phyloP scores from a whole-genome alignment of 2,329 filamentous ascomycete genomes.

The Dothidotthia symphoricarpi region DNA sequence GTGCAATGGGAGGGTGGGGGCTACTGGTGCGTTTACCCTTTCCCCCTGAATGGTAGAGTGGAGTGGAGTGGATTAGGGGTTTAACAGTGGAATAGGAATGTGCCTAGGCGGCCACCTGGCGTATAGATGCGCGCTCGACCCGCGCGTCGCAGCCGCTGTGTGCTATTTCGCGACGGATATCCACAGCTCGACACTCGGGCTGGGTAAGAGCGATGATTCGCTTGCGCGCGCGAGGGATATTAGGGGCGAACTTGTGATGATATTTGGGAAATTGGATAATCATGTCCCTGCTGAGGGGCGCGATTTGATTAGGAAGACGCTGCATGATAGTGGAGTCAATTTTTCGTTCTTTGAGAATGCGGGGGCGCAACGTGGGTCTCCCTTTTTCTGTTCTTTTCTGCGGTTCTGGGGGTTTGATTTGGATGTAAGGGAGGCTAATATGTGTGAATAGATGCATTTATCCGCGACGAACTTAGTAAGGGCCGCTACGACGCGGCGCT shows the following conservation, averaged over 20 bases:
- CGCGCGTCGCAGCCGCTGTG: conserved; percentile 71
- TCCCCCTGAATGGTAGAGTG: background rate
- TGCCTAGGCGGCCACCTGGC: conserved; percentile 89
- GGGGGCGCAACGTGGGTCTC: conserved; percentile 74
- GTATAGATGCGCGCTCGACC: conserved; percentile 70
- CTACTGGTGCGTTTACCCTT: conserved; percentile 24
- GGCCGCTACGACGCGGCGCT: conserved; percentile 90
- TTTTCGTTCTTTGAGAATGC: conserved; percentile 87
- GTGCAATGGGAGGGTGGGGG: conserved; percentile 67
- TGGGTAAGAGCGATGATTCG: conserved; percentile 62
- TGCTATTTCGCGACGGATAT: conserved; percentile 94
- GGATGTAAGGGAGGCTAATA: background rate
- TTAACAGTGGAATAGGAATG: conserved; percentile 54
- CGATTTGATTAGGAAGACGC: conserved; percentile 77
- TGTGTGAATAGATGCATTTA: conserved; percentile 69
- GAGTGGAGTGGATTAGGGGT: conserved; percentile 27
- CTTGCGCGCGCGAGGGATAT: conserved; percentile 63
- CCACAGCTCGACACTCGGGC: conserved; percentile 74
- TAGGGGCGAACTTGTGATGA: conserved; percentile 78
- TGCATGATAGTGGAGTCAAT: conserved; percentile 70
- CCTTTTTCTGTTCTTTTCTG: background rate
- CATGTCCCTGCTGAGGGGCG: conserved; percentile 82
- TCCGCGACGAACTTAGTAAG: conserved; percentile 88
- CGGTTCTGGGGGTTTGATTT: conserved; percentile 2
- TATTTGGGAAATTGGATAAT: conserved; percentile 87